Base-by-base conservation (phyloP, 169 alveolate species). In the Miamiensis avidus region DNA sequence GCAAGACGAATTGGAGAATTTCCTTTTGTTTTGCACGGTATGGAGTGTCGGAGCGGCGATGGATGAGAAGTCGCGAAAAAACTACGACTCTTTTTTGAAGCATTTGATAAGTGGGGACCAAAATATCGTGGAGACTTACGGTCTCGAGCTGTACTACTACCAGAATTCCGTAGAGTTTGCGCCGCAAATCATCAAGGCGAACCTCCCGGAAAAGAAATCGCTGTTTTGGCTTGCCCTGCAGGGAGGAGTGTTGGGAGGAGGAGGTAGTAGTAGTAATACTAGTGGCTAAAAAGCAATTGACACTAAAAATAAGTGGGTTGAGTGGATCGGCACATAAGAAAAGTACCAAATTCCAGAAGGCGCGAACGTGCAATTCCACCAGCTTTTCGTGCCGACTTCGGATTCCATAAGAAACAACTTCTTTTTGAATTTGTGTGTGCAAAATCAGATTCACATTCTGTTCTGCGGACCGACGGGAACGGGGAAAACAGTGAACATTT, bases 381-480 rank as follows among this genome's bases (percentile, higher is more conserved):
- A 96, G 73, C 92, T 98, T 34, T 96, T 96, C 74, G 97, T 98
- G 25, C 99, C 99, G 6, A 97, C 98, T 27, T 85, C 89, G 74
- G 99, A 98, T 85, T 93, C 98, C 29, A 95, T 95, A 75, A 96
- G 99, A 85, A 95, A 94, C 90, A 92, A 95, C 82, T 96, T 92
- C 91, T 83, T 97, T 76, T 89, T 96, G 79, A 89, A 90, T 79
- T 83, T 93, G 32, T 74, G 97, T 82, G 84, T 96, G 31, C 89
- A 88, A 82, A 92, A 94, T 83, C 92, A 97, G 76, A 93, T 91
- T 83, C 98, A 96, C 91, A 91, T 97, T 34, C 93, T 98, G 49
- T 86, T 97, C 78, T 94, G 98, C 29, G 99, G 99, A 11, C 97
- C 98, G 31, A 97, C 98, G 31, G 99, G 99, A 1, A 96, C 99